Evolutionary conservation across 2,329 filamentous ascomycete genomes (phyloP), one percentile per base, ranked within the genome.

Genomic region (Aspergillus arachidicola): DNA sequence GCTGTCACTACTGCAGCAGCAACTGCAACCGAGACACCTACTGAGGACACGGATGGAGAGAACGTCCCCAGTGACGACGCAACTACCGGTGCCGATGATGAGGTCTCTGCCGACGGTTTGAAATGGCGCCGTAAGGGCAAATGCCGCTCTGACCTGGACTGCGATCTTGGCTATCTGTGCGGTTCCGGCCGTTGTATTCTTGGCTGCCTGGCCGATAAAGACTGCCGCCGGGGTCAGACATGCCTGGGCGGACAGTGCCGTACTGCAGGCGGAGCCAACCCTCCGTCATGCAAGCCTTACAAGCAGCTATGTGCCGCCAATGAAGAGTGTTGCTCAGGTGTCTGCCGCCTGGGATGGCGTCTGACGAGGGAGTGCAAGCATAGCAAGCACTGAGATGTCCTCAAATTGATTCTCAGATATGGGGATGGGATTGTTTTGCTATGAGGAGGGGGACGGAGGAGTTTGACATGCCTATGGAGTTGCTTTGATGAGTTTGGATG

Each of bases 161-260:
- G 62, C 30, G 56, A 59, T 32, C 51, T 55, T 14, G 62, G 62
- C 3, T 30, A 62, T 23, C 30, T 58, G 14, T 64, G 62, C 59
- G 32, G 48, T 28, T 21, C 4, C 10, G 50, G 59, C 12, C 21
- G 23, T 21, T 64, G 62, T 51, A 43, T 28, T 19, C 21, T 41
- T 30, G 60, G 62, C 26, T 64, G 62, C 43, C 45, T 23, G 9
- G 12, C 21, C 54, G 48, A 58, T 19, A 21, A 19, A 16, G 59
- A 64, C 48, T 64, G 62, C 34, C 54, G 41, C 43, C 59, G 51
- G n/a, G 51, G 51, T 16, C 60, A 58, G 11, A 55, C 11, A n/a
- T 59, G 51, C 4, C 12, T 55, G 12, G 51, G 32, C 16, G 16
- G 12, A 3, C 51, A 41, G 16, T 55, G 51, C 23, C 51, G 36